Evolutionary conservation across 352 stramenopile species (phyloP).

Genomic region (Pythium rishiriense): DNA sequence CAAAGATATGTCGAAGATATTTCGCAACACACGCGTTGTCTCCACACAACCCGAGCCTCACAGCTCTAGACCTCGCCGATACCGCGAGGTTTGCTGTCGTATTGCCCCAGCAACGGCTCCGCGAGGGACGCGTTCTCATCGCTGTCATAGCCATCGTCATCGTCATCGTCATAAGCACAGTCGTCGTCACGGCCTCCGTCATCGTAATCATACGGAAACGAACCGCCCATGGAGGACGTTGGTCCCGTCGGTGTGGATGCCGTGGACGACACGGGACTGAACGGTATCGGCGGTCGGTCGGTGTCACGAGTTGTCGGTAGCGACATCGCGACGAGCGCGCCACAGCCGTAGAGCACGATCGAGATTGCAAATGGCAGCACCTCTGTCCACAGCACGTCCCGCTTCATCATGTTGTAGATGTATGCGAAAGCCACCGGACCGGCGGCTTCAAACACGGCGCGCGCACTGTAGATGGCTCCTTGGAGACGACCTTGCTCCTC

Average conservation of each 20-base stretch:
- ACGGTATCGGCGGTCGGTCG: constrained; percentile 32
- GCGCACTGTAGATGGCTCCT: constrained; percentile 66
- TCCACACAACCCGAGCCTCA: too few relatives aligned
- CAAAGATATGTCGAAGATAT: too few relatives aligned
- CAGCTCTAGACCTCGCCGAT: constrained; percentile 15
- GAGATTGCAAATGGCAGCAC: constrained; percentile 64
- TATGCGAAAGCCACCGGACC: constrained; percentile 57
- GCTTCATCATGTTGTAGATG: constrained; percentile 58
- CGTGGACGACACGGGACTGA: constrained; percentile 42
- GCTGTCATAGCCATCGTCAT: constrained; percentile 29
- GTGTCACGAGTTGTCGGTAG: constrained; percentile 32
- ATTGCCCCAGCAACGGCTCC: constrained; percentile 45
- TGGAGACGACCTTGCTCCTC: constrained; percentile 77
- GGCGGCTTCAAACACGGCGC: constrained; percentile 60
- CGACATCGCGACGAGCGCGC: constrained; percentile 48
- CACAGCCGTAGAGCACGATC: constrained; percentile 46
- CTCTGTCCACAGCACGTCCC: constrained; percentile 41
- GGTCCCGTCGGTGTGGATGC: constrained; percentile 37
- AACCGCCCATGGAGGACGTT: constrained; percentile 11
- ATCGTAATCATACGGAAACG: constrained; percentile 25
- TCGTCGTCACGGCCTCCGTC: constrained; percentile 31
- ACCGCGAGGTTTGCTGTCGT: constrained; percentile 2
- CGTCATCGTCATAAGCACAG: constrained; percentile 35
- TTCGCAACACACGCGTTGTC: too few relatives aligned
- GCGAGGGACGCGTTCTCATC: constrained; percentile 40